phyloP scores from a whole-genome alignment of 2,329 filamentous ascomycete species.

The Diaporthe citrichinensis region DNA sequence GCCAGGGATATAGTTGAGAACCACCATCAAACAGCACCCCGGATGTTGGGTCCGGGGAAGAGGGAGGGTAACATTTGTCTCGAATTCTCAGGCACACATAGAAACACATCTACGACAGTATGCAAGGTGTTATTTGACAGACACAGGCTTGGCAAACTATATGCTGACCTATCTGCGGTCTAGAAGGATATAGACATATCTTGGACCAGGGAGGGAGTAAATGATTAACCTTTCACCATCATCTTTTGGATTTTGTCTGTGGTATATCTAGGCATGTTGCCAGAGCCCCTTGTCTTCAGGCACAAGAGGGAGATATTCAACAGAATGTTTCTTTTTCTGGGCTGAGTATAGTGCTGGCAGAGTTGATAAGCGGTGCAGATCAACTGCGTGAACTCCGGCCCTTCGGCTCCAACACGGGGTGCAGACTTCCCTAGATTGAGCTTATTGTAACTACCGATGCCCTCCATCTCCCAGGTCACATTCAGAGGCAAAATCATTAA shows the following conservation, averaged over 20 bases:
- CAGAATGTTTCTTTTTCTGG: background rate
- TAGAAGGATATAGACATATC: background rate
- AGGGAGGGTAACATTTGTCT: background rate
- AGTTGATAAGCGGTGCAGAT: background rate
- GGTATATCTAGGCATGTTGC: too few relatives aligned
- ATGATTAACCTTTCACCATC: background rate
- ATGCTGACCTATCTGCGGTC: background rate
- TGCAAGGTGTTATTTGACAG: background rate
- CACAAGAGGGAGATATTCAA: background rate
- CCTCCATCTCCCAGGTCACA: background rate
- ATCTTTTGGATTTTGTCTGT: too few relatives aligned
- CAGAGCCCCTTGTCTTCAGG: background rate
- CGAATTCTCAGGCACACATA: background rate
- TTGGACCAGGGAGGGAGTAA: background rate
- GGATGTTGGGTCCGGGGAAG: background rate
- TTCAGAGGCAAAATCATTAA: background rate
- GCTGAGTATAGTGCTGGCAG: background rate
- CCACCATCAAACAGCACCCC: background rate
- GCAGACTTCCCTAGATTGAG: too few relatives aligned
- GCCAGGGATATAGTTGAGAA: too few relatives aligned
- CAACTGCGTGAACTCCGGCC: background rate
- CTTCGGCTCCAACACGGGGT: background rate
- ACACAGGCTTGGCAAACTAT: background rate
- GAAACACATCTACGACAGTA: background rate
- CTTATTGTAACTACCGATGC: background rate